Conservation (phyloP, 2,329 filamentous ascomycete genomes). For the Aspergillus sp. region DNA sequence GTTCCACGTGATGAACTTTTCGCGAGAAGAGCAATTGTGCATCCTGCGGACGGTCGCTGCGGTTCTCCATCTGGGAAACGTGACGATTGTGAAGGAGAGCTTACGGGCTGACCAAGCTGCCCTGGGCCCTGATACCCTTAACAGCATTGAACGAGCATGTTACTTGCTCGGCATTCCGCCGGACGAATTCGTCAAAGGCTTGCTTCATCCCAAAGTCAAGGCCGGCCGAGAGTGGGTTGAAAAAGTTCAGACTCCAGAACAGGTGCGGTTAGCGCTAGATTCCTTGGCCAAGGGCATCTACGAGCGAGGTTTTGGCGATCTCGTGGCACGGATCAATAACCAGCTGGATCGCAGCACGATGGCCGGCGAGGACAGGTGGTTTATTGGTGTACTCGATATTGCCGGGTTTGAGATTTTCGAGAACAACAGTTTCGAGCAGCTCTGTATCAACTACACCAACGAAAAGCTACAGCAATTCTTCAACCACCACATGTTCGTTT, state of each 20-base stretch:
- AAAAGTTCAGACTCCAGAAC: slow-evolving; percentile 94
- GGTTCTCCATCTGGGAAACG: slow-evolving; percentile 87
- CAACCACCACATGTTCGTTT: slow-evolving; percentile 99
- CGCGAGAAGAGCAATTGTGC: slow-evolving; percentile 69
- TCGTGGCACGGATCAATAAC: slow-evolving; percentile 83
- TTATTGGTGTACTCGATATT: slow-evolving; percentile 97
- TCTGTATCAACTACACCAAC: slow-evolving; percentile 99
- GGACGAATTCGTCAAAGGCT: slow-evolving; percentile 77
- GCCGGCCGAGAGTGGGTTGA: slow-evolving; percentile 97
- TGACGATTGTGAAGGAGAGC: slow-evolving; percentile 83
- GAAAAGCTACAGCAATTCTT: slow-evolving; percentile 99
- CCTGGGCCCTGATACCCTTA: slow-evolving; percentile 64
- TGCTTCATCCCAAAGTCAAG: slow-evolving; percentile 89
- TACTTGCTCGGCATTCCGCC: slow-evolving; percentile 72
- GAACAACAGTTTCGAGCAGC: slow-evolving; percentile 94
- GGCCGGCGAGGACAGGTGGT: slow-evolving; percentile 78
- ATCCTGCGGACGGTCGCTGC: slow-evolving; percentile 84
- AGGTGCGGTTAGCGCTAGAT: slow-evolving; percentile 82
- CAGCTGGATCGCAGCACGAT: slow-evolving; percentile 82
- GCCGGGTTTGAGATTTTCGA: slow-evolving; percentile 99
- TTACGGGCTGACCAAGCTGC: slow-evolving; percentile 84
- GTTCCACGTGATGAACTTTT: slow-evolving; percentile 89
- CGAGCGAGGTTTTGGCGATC: slow-evolving; percentile 86
- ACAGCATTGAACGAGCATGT: slow-evolving; percentile 71
- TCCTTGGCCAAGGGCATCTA: slow-evolving; percentile 96